phyloP scores from a whole-genome alignment of 176 grass and related monocot genomes.

The Avena atlantica region DNA sequence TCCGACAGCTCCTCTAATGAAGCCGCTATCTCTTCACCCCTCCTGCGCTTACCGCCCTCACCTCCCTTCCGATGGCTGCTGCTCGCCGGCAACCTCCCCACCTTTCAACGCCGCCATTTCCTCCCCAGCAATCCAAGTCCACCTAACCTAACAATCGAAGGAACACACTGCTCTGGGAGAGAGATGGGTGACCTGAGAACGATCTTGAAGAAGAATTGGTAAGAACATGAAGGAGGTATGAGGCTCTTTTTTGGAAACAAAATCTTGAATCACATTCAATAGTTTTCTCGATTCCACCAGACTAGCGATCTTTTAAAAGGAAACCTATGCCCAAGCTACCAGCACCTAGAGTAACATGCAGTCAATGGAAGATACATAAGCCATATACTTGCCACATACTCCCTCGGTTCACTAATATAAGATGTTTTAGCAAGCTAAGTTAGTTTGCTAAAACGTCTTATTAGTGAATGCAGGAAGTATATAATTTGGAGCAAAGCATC shows the following conservation, averaged over 20 bases:
- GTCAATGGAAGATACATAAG: not conserved
- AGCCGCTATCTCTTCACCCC: not conserved
- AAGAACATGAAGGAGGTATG: not conserved
- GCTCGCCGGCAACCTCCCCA: not conserved
- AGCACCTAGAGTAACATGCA: not conserved
- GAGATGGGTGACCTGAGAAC: not conserved
- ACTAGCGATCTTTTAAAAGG: no score
- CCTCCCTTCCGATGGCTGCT: not conserved
- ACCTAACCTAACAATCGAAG: not conserved
- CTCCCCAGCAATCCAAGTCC: not conserved
- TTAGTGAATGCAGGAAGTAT: not conserved
- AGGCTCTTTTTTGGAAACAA: not conserved
- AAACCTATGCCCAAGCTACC: not conserved
- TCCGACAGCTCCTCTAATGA: not conserved
- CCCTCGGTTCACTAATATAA: no score
- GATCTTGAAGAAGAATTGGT: not conserved
- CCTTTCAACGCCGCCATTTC: not conserved
- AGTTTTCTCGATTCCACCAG: not conserved
- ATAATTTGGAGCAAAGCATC: not conserved
- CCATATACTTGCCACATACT: not conserved
- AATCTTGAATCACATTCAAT: not conserved
- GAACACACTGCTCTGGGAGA: not conserved
- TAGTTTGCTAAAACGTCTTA: no score
- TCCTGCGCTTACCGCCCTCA: not conserved
- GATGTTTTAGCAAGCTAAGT: no score